phyloP scores from a whole-genome alignment of 2,329 filamentous ascomycete species.

The Colletotrichum orbiculare region DNA sequence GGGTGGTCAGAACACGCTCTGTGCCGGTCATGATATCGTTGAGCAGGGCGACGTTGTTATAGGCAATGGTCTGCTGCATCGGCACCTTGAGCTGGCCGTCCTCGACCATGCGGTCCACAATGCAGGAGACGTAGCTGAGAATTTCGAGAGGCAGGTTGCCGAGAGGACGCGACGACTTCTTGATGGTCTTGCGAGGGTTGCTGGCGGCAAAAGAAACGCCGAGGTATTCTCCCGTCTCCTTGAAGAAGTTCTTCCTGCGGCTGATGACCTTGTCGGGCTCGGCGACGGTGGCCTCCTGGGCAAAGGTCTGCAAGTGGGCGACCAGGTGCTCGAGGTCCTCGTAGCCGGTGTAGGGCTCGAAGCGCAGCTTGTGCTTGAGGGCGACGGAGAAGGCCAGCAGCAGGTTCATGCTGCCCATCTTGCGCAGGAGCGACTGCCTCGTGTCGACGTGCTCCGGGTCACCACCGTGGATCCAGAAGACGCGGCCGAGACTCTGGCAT shows the following conservation, averaged over 20 bases:
- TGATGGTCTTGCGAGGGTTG: constrained; percentile 82
- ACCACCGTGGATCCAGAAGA: constrained; percentile 85
- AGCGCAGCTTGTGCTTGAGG: constrained; percentile 85
- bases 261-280: constrained; percentile 44
- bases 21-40: constrained; percentile 79
- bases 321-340: constrained; percentile 78
- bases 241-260: constrained; percentile 64
- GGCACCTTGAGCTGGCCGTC: constrained; percentile 66
- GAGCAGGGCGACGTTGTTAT: constrained; percentile 70
- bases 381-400: constrained; percentile 81
- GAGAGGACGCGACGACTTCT: constrained; percentile 76
- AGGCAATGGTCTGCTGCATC: constrained; percentile 69
- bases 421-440: constrained; percentile 76
- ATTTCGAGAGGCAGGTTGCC: constrained; percentile 89
- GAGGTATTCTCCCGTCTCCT: constrained; percentile 76
- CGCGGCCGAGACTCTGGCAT: constrained; percentile 74
- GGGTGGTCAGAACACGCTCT: constrained; percentile 84
- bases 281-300: constrained; percentile 63
- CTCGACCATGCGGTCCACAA: constrained; percentile 70
- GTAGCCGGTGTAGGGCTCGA: constrained; percentile 84
- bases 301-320: constrained; percentile 80
- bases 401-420: constrained; percentile 81
- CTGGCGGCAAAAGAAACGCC: constrained; percentile 81
- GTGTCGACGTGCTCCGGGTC: constrained; percentile 60
- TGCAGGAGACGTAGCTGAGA: constrained; percentile 75